Evolutionary conservation across 306 rosid species (phyloP).

Genomic region (Amphicarpaea edgeworthii): DNA sequence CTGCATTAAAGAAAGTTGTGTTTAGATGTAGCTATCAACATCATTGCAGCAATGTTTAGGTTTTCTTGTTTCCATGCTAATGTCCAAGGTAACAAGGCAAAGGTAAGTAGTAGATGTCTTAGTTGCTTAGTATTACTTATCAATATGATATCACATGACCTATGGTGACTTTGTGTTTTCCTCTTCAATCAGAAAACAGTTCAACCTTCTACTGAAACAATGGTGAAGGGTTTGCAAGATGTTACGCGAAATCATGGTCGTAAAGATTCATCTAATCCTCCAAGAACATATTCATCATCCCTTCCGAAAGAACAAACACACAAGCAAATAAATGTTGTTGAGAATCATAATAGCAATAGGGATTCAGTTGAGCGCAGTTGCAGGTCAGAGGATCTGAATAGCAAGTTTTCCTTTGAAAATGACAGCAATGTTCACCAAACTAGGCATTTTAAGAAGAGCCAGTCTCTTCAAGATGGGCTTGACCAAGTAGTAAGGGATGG

Average conservation of each 20-base stretch:
- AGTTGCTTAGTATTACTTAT: conserved; percentile 22
- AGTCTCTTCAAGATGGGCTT: conserved; percentile 69
- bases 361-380: conserved; percentile 51
- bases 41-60: conserved; percentile 63
- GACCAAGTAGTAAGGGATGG: conserved; percentile 53
- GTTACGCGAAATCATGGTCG: conserved; percentile 51
- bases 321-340: conserved; percentile 39
- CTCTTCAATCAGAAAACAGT: conserved; percentile 65
- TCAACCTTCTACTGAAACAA: conserved; percentile 61
- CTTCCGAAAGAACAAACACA: conserved; percentile 44
- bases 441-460: conserved; percentile 62
- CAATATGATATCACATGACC: conserved; percentile 36
- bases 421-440: conserved; percentile 42
- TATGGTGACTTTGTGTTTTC: conserved; percentile 43
- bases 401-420: conserved; percentile 44
- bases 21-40: conserved; percentile 57
- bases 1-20: conserved; percentile 39
- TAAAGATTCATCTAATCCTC: conserved; percentile 40
- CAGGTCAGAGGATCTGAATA: conserved; percentile 56
- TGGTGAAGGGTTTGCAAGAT: conserved; percentile 57
- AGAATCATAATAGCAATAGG: conserved; percentile 43
- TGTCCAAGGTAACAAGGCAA: conserved; percentile 61
- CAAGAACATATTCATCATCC: conserved; percentile 41
- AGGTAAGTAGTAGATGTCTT: conserved; percentile 62
- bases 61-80: conserved; percentile 82